Conservation (phyloP, 1,284 basidiomycete genomes). For the Cutaneotrichosporon sp. region DNA sequence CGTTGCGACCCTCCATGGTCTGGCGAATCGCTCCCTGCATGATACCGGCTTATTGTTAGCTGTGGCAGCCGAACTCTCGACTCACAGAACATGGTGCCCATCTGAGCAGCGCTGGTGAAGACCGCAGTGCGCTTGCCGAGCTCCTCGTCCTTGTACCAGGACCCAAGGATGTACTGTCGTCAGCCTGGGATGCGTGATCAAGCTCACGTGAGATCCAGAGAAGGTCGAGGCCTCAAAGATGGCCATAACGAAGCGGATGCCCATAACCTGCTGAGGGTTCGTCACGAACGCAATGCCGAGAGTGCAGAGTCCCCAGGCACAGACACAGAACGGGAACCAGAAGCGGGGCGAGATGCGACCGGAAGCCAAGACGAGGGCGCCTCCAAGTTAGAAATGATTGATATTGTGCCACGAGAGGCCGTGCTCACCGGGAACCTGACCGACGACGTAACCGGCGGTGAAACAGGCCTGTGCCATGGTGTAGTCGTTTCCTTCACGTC, state of each 20-base stretch:
- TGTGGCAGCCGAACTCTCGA: no score
- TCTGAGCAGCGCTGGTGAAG: constrained; percentile 43
- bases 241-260: constrained; percentile 37
- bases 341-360: constrained; percentile 39
- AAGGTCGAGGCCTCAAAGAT: constrained; percentile 45
- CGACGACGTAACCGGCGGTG: constrained; percentile 44
- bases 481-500: constrained; percentile 22
- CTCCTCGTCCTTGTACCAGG: constrained; percentile 48
- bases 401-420: constrained; percentile 12
- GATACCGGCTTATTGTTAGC: constrained; percentile 21
- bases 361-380: constrained; percentile 40
- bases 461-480: constrained; percentile 39
- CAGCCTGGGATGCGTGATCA: background rate
- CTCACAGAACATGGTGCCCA: constrained; percentile 43
- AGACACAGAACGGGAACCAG: constrained; percentile 45
- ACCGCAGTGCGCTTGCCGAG: constrained; percentile 47
- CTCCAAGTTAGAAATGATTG: no score
- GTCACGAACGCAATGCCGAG: constrained; percentile 28
- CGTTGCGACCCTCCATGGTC: constrained; percentile 35
- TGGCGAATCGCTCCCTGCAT: constrained; percentile 46
- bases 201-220: constrained; percentile 31
- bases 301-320: constrained; percentile 40
- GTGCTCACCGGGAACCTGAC: constrained; percentile 23
- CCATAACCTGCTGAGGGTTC: constrained; percentile 38
- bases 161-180: constrained; percentile 45